Conservation (phyloP, 2,329 filamentous ascomycete species). For the Nothophoma quercina region DNA sequence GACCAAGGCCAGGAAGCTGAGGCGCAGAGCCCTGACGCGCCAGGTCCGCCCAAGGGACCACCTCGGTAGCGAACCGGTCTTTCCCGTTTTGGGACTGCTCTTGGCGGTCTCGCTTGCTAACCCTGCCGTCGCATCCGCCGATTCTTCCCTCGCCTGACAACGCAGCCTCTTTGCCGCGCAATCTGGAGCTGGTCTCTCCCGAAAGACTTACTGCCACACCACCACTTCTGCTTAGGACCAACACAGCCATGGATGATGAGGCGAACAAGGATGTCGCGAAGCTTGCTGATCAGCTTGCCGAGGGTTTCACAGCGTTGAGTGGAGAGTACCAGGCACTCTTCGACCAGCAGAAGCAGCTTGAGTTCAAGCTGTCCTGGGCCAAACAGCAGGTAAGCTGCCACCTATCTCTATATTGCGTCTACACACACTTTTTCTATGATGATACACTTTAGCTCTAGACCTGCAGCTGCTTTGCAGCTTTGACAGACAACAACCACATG, state of each 20-base stretch:
- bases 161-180: conserved; percentile 35
- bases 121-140: conserved; percentile 26
- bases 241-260: conserved; percentile 36
- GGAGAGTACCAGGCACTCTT: conserved; percentile 57
- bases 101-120: conserved; percentile 17
- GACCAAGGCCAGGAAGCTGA: conserved; percentile 38
- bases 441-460: conserved; percentile 61
- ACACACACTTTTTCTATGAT: conserved; percentile 47
- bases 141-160: conserved; percentile 20
- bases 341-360: conserved; percentile 54
- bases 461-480: conserved; percentile 56
- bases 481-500: conserved; percentile 56
- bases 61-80: conserved; percentile 15
- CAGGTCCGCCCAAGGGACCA: conserved; percentile 26
- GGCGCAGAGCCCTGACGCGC: conserved; percentile 37
- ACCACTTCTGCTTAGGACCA: conserved; percentile 18
- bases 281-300: conserved; percentile 53
- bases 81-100: conserved; percentile 1
- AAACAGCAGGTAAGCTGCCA: conserved; percentile 56
- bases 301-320: conserved; percentile 57
- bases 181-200: conserved; percentile 28
- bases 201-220: conserved; percentile 9
- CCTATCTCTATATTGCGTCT: conserved; percentile 1
- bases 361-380: conserved; percentile 57
- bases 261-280: conserved; percentile 36